Conservation (phyloP, 2,329 filamentous ascomycete genomes). For the Colletotrichum sidae region DNA sequence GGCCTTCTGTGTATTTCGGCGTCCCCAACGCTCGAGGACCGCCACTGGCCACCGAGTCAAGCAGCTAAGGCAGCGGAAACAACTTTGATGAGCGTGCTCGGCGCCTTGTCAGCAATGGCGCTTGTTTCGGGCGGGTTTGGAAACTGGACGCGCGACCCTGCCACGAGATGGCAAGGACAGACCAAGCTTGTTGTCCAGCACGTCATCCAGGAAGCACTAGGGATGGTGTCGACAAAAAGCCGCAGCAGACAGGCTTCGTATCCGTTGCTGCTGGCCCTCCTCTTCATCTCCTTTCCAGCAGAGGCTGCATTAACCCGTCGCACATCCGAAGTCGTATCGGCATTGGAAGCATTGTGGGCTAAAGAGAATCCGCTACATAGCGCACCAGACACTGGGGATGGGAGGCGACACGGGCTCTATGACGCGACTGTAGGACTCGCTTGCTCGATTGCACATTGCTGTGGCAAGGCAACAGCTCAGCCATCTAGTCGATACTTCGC, state of each 20-base stretch:
- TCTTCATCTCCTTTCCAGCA: slow-evolving; percentile 3
- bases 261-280: slow-evolving; percentile 28
- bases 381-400: neutral
- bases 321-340: neutral
- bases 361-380: neutral
- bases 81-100: slow-evolving; percentile 44
- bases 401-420: slow-evolving; percentile 42
- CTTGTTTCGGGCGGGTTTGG: slow-evolving; percentile 34
- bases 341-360: slow-evolving; percentile 6
- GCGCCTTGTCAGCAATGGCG: slow-evolving; percentile 45
- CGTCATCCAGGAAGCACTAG: slow-evolving; percentile 28
- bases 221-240: neutral
- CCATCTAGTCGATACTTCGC: slow-evolving; percentile 52
- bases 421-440: slow-evolving; percentile 52
- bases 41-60: neutral
- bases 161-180: neutral
- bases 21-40: slow-evolving; percentile 3
- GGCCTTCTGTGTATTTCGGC: slow-evolving; percentile 3
- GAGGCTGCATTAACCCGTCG: neutral
- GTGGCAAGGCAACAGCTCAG: slow-evolving; percentile 54
- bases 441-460: slow-evolving; percentile 60
- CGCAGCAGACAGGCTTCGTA: slow-evolving; percentile 12
- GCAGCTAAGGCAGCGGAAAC: slow-evolving; percentile 8
- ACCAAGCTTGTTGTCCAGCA: slow-evolving; percentile 16
- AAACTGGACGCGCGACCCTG: neutral